Conservation (phyloP, 83 land plant species). For the Picea engelmannii region DNA sequence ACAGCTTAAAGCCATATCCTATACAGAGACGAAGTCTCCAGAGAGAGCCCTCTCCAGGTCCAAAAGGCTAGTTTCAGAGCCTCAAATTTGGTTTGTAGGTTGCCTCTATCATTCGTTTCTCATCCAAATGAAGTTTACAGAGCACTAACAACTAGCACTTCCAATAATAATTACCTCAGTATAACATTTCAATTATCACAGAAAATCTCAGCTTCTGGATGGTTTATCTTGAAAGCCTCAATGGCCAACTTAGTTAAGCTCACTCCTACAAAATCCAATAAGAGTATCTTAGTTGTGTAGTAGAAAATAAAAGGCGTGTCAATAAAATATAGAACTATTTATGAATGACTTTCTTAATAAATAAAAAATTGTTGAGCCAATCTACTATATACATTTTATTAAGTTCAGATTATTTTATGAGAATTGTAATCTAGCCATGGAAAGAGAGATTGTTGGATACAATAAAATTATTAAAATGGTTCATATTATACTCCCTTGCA, state of each 20-base stretch:
- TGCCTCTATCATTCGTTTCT: no score
- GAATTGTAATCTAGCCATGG: background rate
- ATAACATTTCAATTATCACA: constrained; percentile 95
- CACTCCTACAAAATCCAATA: constrained; percentile 49
- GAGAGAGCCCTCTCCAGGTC: no score
- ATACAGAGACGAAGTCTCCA: no score
- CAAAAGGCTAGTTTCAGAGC: no score
- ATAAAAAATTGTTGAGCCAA: background rate
- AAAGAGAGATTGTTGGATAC: background rate
- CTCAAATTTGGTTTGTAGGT: no score
- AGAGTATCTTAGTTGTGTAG: background rate
- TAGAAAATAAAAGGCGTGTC: background rate
- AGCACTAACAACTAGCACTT: no score
- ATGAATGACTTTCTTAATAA: background rate
- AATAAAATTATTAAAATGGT: no score
- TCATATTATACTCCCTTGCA: no score
- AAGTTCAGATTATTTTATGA: background rate
- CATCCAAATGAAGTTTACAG: no score
- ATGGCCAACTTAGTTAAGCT: constrained; percentile 92
- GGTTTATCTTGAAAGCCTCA: constrained; percentile 90
- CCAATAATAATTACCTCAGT: constrained; percentile 51
- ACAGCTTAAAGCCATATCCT: no score
- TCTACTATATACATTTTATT: background rate
- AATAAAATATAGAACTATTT: background rate
- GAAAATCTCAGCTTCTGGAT: constrained; percentile 82